Evolutionary conservation across 2,329 filamentous ascomycete species (phyloP).

Genomic region (Pseudogymnoascus sp.): DNA sequence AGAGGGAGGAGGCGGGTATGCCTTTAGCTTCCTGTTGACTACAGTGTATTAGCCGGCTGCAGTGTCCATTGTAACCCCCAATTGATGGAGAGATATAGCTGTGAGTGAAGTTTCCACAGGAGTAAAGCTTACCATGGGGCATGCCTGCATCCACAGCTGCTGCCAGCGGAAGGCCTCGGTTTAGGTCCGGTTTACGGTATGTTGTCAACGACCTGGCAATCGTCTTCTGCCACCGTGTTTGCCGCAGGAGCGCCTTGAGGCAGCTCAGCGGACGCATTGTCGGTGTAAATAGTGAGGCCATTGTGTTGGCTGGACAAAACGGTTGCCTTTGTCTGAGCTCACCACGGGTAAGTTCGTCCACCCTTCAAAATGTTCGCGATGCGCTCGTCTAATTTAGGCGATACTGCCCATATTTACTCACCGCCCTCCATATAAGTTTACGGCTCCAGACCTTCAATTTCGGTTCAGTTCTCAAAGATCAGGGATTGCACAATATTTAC

Average conservation of each 20-base stretch:
- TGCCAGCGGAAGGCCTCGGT: constrained; percentile 1
- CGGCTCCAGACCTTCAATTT: constrained; percentile 4
- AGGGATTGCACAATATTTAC: not conserved
- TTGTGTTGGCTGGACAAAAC: constrained; percentile 13
- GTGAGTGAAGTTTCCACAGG: not conserved
- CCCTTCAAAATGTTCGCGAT: constrained; percentile 7
- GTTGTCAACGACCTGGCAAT: constrained; percentile 42
- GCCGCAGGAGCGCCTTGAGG: constrained; percentile 57
- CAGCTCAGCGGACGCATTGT: constrained; percentile 59
- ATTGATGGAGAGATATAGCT: not conserved
- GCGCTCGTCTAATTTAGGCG: not conserved
- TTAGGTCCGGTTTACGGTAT: constrained; percentile 25
- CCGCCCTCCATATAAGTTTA: constrained; percentile 7
- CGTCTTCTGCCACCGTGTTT: constrained; percentile 43
- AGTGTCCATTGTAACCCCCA: not conserved
- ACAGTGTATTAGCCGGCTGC: constrained; percentile 4
- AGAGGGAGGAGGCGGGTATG: constrained; percentile 46
- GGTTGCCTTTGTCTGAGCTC: constrained; percentile 4
- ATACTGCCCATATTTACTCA: not conserved
- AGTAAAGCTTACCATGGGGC: constrained; percentile 1
- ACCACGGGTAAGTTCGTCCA: constrained; percentile 1
- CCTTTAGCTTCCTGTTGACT: constrained; percentile 40
- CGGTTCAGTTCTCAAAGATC: not conserved
- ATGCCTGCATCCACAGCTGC: constrained; percentile 4
- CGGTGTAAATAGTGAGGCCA: constrained; percentile 23